Evolutionary conservation across 371 early-diverging fungal genomes (phyloP), one percentile per base, ranked within the genome.

Genomic region (Basidiobolus meristosporus): DNA sequence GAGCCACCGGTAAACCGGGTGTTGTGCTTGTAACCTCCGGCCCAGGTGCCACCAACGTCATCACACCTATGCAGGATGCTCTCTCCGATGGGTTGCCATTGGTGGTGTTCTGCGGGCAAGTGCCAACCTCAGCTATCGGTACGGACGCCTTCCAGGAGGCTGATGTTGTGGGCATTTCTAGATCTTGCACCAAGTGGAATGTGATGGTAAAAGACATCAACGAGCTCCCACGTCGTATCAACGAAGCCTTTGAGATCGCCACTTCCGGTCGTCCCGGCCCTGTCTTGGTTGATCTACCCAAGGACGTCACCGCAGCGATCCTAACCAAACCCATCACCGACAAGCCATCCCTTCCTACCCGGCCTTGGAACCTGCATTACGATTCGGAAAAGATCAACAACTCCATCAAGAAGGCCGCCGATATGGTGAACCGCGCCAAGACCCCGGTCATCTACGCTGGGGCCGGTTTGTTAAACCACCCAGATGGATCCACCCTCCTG

Each of bases 141-240:
- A 82, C 85, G 0, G 96, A 96, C 53, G 91, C 91, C 23, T 96
- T 92, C 73, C 93, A 96, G 63, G 93, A 96, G 68, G 93, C 92
- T 41, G 97, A 96, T 54, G 70, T 91, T 17, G 71, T 92, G 28
- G 93, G 93, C 43, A 91, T 96, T 52, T 79, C 89, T 39, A 74
- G 96, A 19, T 59, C 82, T n/a, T 92, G 92, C 65, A 88, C 93
- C 50, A 43, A 48, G 56, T 96, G 96, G 96, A 96, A 96, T 55
- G 92, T 90, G 29, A 88, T 91, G 92, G 90, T 91, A 54, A 88
- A 83, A 58, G 88, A 90, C 57, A 73, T 96, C 47, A 63, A 82
- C 40, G 93, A 91, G 61, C 73, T 92, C 34, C 97, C 97, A 34
- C 73, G 90, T 31, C 81, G 90, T 49, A 91, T 96, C 65, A 90